phyloP scores from a whole-genome alignment of 129 eudicot species.

The Calendula officinalis region DNA sequence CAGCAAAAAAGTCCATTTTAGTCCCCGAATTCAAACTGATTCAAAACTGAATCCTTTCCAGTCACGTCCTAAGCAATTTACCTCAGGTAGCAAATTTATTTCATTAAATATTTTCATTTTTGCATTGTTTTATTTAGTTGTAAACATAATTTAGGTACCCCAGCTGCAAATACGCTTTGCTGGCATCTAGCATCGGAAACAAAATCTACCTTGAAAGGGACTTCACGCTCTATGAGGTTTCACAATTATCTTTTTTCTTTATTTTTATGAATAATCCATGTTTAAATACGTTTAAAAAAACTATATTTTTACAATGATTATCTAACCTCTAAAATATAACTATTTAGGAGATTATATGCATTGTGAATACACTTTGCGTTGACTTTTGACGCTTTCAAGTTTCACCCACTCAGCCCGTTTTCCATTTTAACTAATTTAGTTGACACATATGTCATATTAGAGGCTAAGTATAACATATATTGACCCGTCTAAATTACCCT shows the following conservation, averaged over 20 bases:
- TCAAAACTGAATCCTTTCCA: constrained; percentile 54
- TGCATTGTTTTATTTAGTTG: background rate
- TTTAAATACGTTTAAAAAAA: background rate
- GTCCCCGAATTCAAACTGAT: constrained; percentile 59
- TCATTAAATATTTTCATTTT: constrained; percentile 1
- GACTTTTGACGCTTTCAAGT: no score
- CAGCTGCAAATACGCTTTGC: constrained; percentile 76
- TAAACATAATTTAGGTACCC: constrained; percentile 48
- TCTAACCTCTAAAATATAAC: background rate
- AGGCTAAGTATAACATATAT: no score
- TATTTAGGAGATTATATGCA: background rate
- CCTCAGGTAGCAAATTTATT: constrained; percentile 57
- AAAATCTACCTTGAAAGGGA: constrained; percentile 63
- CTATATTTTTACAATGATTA: no score
- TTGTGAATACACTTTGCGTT: no score
- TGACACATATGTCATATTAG: no score
- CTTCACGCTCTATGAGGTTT: constrained; percentile 39
- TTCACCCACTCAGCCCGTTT: background rate
- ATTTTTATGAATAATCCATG: background rate
- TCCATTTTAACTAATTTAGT: no score
- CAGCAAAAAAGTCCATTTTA: constrained; percentile 91
- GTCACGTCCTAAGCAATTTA: constrained; percentile 50
- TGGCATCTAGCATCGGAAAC: constrained; percentile 98
- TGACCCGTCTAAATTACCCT: background rate
- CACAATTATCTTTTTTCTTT: constrained; percentile 9